Base-by-base conservation (phyloP, 257 asterid genomes). In the Plantago ovata region DNA sequence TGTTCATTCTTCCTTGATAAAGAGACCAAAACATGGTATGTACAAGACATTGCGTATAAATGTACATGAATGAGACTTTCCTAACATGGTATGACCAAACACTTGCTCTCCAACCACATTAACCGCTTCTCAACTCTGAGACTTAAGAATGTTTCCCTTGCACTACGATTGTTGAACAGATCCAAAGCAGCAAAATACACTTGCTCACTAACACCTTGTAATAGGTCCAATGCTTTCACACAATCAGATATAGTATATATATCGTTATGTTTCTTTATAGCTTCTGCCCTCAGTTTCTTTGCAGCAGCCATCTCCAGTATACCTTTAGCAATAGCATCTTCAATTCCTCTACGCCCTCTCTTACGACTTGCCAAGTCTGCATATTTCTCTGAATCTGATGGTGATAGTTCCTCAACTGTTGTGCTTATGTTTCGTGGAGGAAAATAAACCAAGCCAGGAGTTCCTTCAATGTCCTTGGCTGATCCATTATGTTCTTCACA, bases 261-360 rank as follows among this genome's bases (percentile, higher is more conserved):
- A 45, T 71, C 74, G 14, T 83, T 81, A 32, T 59, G 67, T 65
- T 77, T 79, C 56, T 56, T 65, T 43, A 83, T 56, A 45, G 90
- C 86, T 54, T 72, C 84, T 1, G 86, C 79, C 77, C 86, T 77
- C 42, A 75, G 73, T 60, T 75, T 85, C 44, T 85, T 79, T 60
- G 95, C 83, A 45, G 89, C 72, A 39, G 96, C 93, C 87, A 88
- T 88, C 73, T 88, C 90, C 65, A 76, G 44, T 64, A 85, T 83
- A 57, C 87, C 96, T 56, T 69, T 72, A 19, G 93, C 96, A 68
- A 88, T 77, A 57, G 75, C 76, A 69, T 71, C 83, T 63, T 84
- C 93, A 38, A 79, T 68, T 64, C 96, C 90, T 66, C 65, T 77
- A 1, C 93, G 85, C 39, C 86, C 83, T 73, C 92, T 79, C 75